Evolutionary conservation across 495 filamentous ascomycete genomes (phyloP).

Genomic region (Sordaria brevicollis): DNA sequence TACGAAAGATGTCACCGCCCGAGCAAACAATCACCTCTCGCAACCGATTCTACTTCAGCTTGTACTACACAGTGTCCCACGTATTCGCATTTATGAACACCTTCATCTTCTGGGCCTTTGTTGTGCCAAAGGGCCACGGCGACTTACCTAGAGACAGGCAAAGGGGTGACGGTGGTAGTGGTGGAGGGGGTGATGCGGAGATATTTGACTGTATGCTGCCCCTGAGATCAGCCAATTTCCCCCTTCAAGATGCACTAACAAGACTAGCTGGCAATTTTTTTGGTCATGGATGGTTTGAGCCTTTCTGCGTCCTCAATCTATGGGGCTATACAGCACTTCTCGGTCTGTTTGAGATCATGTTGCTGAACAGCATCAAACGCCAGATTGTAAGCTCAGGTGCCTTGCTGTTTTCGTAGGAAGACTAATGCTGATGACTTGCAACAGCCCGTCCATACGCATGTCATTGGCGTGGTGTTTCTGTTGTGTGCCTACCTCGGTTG

Average conservation of each 20-base stretch:
- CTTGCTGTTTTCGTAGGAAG: not conserved
- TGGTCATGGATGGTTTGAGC: constrained; percentile 23
- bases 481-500: constrained; percentile 35
- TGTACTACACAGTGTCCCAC: constrained; percentile 38
- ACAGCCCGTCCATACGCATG: constrained; percentile 28
- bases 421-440: not conserved
- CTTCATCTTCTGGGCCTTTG: constrained; percentile 35
- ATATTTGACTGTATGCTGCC: not conserved
- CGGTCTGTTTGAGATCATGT: constrained; percentile 34
- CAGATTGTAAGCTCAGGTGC: constrained; percentile 28
- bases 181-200: not conserved
- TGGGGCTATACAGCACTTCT: constrained; percentile 31
- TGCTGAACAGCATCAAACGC: constrained; percentile 40
- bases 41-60: constrained; percentile 33
- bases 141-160: constrained; percentile 8
- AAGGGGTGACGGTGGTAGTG: not conserved
- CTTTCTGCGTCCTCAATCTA: constrained; percentile 36
- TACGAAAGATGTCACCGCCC: constrained; percentile 29
- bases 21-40: constrained; percentile 19
- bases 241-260: not conserved
- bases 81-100: constrained; percentile 36
- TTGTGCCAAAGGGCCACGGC: constrained; percentile 29
- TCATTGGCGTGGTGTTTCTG: constrained; percentile 25
- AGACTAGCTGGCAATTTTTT: constrained; percentile 14
- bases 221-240: not conserved